These are phyloP conservation scores for Rhizoclosmatium sp. DNA, from an alignment of 192 early-diverging fungal genomes.

Conservation along the genomic window DNA sequence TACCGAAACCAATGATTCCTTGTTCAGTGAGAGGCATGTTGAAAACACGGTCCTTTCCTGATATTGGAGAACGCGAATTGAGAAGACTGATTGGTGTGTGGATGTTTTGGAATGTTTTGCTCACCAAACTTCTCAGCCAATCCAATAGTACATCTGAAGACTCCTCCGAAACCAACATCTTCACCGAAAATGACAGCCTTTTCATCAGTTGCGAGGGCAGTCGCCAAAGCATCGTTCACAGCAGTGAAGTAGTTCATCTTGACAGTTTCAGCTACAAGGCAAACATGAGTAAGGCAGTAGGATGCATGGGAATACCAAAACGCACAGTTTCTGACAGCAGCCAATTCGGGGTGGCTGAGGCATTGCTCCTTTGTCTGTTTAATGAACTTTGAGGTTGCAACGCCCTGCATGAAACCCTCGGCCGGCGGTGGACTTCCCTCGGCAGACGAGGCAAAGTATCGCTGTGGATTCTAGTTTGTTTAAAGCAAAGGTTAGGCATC, in stretches of 20 bases:
- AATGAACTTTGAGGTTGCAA: constrained; percentile 82
- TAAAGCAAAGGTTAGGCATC: no score
- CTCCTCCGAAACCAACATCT: constrained; percentile 97
- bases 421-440: constrained; percentile 62
- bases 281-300: not conserved
- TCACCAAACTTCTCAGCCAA: constrained; percentile 87
- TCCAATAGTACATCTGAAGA: constrained; percentile 94
- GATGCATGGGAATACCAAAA: constrained; percentile 7
- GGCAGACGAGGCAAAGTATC: constrained; percentile 14
- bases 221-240: constrained; percentile 94
- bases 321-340: constrained; percentile 56
- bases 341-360: constrained; percentile 74
- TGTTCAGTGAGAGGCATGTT: constrained; percentile 97
- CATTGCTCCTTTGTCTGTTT: constrained; percentile 76
- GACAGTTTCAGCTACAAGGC: constrained; percentile 68
- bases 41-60: constrained; percentile 85
- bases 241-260: constrained; percentile 96
- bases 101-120: constrained; percentile 2
- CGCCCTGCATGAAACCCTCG: constrained; percentile 84
- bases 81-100: not conserved
- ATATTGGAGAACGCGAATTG: not conserved
- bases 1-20: constrained; percentile 93
- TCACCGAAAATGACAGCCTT: constrained; percentile 95
- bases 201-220: constrained; percentile 85
- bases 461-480: not conserved